phyloP scores from a whole-genome alignment of 2,329 filamentous ascomycete species.

The Ilyonectria robusta region DNA sequence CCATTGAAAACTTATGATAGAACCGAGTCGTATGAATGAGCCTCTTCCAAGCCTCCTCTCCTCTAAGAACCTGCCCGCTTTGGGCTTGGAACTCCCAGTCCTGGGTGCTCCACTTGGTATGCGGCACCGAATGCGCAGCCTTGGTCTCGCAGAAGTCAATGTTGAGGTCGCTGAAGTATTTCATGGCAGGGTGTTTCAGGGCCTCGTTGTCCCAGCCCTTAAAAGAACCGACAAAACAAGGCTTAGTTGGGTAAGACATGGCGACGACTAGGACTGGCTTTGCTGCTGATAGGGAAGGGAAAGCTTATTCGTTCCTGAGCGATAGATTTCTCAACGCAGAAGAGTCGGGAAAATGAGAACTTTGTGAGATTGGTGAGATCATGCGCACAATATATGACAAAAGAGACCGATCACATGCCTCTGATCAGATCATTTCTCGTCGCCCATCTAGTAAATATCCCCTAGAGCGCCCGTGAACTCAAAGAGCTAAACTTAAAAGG shows the following conservation, averaged over 20 bases:
- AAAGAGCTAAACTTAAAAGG: conserved; percentile 6
- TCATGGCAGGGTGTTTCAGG: conserved; percentile 3
- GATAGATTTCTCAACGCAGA: conserved; percentile 1
- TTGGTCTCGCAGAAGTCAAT: conserved; percentile 3
- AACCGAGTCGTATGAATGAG: conserved; percentile 4
- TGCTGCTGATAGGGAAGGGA: neutral
- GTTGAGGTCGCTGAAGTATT: conserved; percentile 9
- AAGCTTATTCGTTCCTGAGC: conserved; percentile 1
- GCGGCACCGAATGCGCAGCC: conserved; percentile 7
- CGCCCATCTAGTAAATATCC: conserved; percentile 1
- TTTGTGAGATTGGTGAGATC: neutral
- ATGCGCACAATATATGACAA: conserved; percentile 2
- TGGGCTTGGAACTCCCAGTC: conserved; percentile 13
- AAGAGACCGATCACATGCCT: conserved; percentile 4
- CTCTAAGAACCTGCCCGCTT: conserved; percentile 6
- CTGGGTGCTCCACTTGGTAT: conserved; percentile 10
- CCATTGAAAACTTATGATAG: conserved; percentile 12
- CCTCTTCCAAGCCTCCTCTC: conserved; percentile 5
- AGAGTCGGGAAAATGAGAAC: neutral
- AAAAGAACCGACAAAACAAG: conserved; percentile 1
- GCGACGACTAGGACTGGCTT: neutral
- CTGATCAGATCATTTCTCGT: neutral
- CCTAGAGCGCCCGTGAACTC: conserved; percentile 1
- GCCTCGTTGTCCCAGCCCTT: conserved; percentile 1
- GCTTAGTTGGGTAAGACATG: conserved; percentile 11